Evolutionary conservation across 441 rosid genomes (phyloP).

Genomic region (Bocquillonia castaneifolia): DNA sequence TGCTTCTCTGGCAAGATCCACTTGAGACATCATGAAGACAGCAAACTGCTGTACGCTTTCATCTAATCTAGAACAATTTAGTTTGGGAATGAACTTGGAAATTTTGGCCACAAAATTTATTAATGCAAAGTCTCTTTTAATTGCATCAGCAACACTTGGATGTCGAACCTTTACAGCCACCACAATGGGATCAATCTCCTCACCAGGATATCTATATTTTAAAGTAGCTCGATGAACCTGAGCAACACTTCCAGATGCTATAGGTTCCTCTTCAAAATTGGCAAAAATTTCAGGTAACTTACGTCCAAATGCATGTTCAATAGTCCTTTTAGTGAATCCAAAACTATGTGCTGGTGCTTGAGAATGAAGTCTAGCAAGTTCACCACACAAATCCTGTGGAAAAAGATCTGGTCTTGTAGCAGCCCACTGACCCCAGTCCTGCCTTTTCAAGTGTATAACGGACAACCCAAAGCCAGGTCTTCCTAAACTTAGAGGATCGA

Average conservation of each 20-base stretch:
- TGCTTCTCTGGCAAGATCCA: constrained; percentile 98
- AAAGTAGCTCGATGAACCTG: constrained; percentile 93
- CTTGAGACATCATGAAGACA: constrained; percentile 97
- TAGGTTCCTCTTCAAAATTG: constrained; percentile 79
- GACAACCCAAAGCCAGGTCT: constrained; percentile 66
- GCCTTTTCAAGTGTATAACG: constrained; percentile 74
- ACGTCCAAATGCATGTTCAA: constrained; percentile 90
- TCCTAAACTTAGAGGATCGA: constrained; percentile 59
- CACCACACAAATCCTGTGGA: constrained; percentile 74
- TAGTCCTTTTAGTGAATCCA: constrained; percentile 67
- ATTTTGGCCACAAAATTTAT: constrained; percentile 72
- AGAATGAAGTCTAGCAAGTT: constrained; percentile 85
- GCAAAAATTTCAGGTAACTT: constrained; percentile 79
- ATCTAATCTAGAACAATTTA: constrained; percentile 89
- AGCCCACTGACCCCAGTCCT: constrained; percentile 99
- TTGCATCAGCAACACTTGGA: constrained; percentile 95
- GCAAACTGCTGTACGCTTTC: constrained; percentile 96
- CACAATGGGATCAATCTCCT: constrained; percentile 52
- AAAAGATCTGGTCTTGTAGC: constrained; percentile 99
- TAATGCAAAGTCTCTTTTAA: constrained; percentile 81
- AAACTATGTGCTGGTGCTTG: constrained; percentile 89
- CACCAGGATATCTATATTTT: constrained; percentile 77
- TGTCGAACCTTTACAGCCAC: constrained; percentile 99
- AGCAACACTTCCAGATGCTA: constrained; percentile 98
- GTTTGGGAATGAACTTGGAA: constrained; percentile 62